phyloP scores from a whole-genome alignment of 106 monocot species.

The Dendrobium nobile region DNA sequence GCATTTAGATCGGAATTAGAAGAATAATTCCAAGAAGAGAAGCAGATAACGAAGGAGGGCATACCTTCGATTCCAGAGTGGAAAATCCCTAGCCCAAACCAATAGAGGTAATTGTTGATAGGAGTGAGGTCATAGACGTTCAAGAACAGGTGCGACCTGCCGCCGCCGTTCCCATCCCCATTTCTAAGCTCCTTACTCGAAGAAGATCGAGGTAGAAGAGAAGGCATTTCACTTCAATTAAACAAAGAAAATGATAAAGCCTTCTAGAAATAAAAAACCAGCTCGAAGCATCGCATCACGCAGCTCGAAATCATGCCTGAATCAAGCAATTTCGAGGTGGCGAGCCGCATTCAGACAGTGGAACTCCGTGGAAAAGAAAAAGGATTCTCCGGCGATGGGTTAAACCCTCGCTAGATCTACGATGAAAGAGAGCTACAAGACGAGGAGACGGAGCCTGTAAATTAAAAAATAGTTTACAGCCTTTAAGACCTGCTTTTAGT shows the following conservation, averaged over 20 bases:
- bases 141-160: slow-evolving; percentile 23
- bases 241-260: not conserved
- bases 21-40: not conserved
- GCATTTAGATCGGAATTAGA: not conserved
- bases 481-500: not conserved
- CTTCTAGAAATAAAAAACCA: not conserved
- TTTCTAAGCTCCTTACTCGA: slow-evolving; percentile 3
- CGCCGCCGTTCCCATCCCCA: not conserved
- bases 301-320: not conserved
- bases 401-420: not conserved
- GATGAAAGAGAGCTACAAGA: not conserved
- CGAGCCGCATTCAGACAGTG: not conserved
- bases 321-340: not conserved
- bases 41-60: not conserved
- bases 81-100: slow-evolving; percentile 68
- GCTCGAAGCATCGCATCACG: not conserved
- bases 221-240: slow-evolving; percentile 9
- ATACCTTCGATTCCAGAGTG: slow-evolving; percentile 83
- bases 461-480: not conserved
- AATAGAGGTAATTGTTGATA: slow-evolving; percentile 61
- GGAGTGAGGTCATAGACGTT: slow-evolving; percentile 79
- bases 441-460: not conserved
- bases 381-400: not conserved
- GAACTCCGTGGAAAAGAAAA: not conserved
- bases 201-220: slow-evolving; percentile 9